Base-by-base conservation (phyloP, 2,329 filamentous ascomycete genomes). In the Apiospora aurea region DNA sequence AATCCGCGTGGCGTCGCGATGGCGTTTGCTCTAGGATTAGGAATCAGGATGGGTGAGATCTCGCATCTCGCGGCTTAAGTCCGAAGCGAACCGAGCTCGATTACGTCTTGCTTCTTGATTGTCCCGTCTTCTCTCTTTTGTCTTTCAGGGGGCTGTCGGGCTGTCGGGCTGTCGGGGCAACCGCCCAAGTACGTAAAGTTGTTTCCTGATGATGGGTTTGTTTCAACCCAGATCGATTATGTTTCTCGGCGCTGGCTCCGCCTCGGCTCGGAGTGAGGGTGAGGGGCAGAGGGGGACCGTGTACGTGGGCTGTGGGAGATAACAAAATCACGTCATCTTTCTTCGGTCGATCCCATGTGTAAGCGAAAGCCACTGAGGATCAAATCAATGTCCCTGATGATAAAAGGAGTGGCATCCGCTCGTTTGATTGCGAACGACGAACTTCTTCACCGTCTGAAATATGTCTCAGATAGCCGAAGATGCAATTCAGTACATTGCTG, bases 311-410 rank as follows among this genome's bases (percentile, higher is more conserved):
- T 29, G n/a, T 4, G 13, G 13, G 13, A 53, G 49, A 57, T 34
- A 57, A 57, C 51, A 34, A 29, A 57, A 57, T 14, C 51, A 57
- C 51, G 51, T 57, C 51, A 57, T 57, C 51, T 14, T 18, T 57
- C 26, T 34, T 34, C 53, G 53, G 53, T 13, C 26, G 53, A 61
- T 61, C 29, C 53, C 53, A 16, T 38, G 29, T 38, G 6, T 38
- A 34, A 38, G 53, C 26, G 14, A 34, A 34, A 38, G 53, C 14
- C 16, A 29, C 51, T 11, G 29, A 2, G 4, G 16, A 61, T 10
- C 29, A 21, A n/a, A n/a, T n/a, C n/a, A n/a, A 29, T 29, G 51
- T 16, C 34, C 11, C 29, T 38, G 29, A 11, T 38, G 3, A 49
- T n/a, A n/a, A 49, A 49, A 43, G 41, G 13, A 43, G 41, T 43